phyloP scores from a whole-genome alignment of 1,284 basidiomycete species.

The Cryptococcus sp. region DNA sequence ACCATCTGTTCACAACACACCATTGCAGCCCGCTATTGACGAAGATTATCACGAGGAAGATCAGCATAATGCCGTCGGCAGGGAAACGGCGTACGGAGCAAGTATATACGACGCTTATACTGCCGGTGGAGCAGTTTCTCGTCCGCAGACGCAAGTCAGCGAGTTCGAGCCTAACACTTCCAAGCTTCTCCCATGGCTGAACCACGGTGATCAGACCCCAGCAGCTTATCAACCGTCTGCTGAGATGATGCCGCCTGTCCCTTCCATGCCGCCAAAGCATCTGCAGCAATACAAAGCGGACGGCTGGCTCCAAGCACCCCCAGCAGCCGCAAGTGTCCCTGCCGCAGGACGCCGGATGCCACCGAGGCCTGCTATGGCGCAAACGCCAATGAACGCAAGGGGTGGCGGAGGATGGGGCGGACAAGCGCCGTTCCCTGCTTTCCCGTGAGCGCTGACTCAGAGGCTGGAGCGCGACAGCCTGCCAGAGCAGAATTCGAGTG shows the following conservation, averaged over 20 bases:
- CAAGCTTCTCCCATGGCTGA: constrained; percentile 20
- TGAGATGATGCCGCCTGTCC: constrained; percentile 6
- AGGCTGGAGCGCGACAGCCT: background rate
- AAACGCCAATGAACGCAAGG: constrained; percentile 1
- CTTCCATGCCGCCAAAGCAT: background rate
- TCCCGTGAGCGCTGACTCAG: too few species aligned
- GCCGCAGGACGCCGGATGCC: background rate
- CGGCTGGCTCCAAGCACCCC: background rate
- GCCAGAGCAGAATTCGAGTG: too few species aligned
- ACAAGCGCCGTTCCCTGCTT: too few species aligned
- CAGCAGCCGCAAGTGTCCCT: background rate
- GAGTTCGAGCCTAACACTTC: constrained; percentile 22
- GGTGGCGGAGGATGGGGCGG: too few species aligned
- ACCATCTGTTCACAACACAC: constrained; percentile 5
- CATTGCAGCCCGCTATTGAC: background rate
- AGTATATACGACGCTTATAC: constrained; percentile 13
- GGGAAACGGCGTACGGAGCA: constrained; percentile 6
- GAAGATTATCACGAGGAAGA: background rate
- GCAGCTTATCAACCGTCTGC: too few species aligned
- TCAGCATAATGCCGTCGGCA: background rate
- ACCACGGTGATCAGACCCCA: constrained; percentile 8
- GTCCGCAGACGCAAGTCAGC: constrained; percentile 13
- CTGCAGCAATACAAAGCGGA: background rate
- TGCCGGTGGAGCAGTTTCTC: constrained; percentile 1
- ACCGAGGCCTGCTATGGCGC: constrained; percentile 17